Conservation (phyloP, 1,284 basidiomycete genomes). For the Trichosporon ovoides region DNA sequence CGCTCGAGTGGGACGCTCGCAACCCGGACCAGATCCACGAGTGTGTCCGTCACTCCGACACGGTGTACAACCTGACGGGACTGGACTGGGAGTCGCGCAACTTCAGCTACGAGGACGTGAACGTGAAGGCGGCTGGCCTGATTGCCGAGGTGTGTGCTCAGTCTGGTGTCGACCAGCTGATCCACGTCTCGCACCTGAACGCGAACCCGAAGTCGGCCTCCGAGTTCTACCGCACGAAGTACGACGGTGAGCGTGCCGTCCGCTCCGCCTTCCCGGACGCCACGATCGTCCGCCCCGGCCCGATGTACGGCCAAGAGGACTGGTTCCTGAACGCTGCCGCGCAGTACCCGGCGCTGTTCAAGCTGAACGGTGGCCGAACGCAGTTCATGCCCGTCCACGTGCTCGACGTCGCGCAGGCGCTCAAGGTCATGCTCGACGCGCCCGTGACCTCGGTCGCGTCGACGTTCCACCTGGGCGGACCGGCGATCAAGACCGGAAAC, state of each 20-base stretch:
- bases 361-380: constrained; percentile 76
- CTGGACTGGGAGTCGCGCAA: constrained; percentile 90
- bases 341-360: constrained; percentile 88
- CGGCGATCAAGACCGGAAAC: constrained; percentile 76
- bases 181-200: constrained; percentile 95
- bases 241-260: constrained; percentile 82
- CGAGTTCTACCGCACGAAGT: constrained; percentile 82
- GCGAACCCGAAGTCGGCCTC: constrained; percentile 74
- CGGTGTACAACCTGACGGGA: constrained; percentile 90
- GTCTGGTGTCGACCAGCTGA: constrained; percentile 73
- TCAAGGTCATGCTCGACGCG: constrained; percentile 69
- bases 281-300: constrained; percentile 80
- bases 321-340: constrained; percentile 89
- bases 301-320: constrained; percentile 92
- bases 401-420: constrained; percentile 86
- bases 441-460: constrained; percentile 58
- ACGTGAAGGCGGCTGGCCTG: constrained; percentile 56
- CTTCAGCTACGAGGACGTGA: constrained; percentile 66
- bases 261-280: constrained; percentile 77
- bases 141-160: constrained; percentile 78
- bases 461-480: constrained; percentile 81
- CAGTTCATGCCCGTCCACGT: constrained; percentile 88
- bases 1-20: constrained; percentile 93
- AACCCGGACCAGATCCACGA: constrained; percentile 86
- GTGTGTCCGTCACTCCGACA: constrained; percentile 91